phyloP scores from a whole-genome alignment of 768 basidiomycete genomes.

The Cyclocybe cylindracea region DNA sequence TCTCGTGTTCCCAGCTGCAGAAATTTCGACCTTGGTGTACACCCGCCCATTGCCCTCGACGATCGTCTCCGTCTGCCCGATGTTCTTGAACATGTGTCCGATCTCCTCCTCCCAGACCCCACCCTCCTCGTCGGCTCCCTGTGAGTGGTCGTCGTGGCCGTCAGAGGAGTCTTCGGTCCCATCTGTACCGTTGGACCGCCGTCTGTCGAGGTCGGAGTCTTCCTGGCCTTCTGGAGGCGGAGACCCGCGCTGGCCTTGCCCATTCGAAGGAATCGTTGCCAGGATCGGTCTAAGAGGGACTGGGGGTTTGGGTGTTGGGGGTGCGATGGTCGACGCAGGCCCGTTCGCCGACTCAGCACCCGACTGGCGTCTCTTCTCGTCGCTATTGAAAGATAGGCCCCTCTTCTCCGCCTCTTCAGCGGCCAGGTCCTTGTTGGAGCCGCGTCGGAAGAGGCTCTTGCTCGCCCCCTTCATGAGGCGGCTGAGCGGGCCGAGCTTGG shows the following conservation, averaged over 20 bases:
- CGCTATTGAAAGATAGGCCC: slow-evolving; percentile 14
- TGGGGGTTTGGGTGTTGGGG: slow-evolving; percentile 11
- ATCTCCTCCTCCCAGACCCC: slow-evolving; percentile 29
- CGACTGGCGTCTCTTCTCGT: slow-evolving; percentile 15
- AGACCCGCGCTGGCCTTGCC: neutral
- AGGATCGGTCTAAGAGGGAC: slow-evolving; percentile 16
- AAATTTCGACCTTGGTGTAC: too few species aligned
- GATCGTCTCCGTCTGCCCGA: slow-evolving; percentile 24
- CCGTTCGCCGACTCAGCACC: slow-evolving; percentile 8
- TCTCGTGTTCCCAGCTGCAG: too few species aligned
- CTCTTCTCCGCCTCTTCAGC: slow-evolving; percentile 12
- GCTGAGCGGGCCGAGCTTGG: slow-evolving; percentile 50
- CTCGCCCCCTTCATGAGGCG: slow-evolving; percentile 53
- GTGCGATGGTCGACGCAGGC: slow-evolving; percentile 8
- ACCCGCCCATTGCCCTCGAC: slow-evolving; percentile 6
- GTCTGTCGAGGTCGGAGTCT: slow-evolving; percentile 19
- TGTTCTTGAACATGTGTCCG: slow-evolving; percentile 23
- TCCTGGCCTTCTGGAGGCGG: neutral
- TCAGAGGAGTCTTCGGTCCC: neutral
- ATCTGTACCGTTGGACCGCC: too few species aligned
- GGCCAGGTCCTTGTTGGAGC: slow-evolving; percentile 28
- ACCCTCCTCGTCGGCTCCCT: slow-evolving; percentile 14
- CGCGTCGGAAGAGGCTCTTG: slow-evolving; percentile 19
- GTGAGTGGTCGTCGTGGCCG: neutral
- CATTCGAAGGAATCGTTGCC: slow-evolving; percentile 7